Evolutionary conservation across 2,329 filamentous ascomycete genomes (phyloP), one percentile per base, ranked within the genome.

Genomic region (Calonectria leucothoes): DNA sequence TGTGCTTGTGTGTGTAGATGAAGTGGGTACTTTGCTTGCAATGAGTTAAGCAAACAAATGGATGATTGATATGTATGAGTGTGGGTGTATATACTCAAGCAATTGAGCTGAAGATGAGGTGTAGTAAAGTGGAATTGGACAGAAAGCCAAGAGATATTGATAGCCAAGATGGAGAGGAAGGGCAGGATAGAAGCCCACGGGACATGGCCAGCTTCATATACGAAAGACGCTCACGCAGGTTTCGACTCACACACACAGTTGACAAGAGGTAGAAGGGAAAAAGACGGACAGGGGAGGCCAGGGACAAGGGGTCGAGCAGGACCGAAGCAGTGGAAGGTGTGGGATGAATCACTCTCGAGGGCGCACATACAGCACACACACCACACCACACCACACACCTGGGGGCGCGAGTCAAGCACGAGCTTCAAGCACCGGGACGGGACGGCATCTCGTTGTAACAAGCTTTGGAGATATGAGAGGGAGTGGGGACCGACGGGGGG

Each of bases 361-460:
- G 42, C 61, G 42, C 45, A 35, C 61, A 65, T 12, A 35, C 61
- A 51, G 5, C 55, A 59, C 33, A 12, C n/a, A n/a, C n/a, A n/a
- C n/a, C 6, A 37, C 63, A n/a, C 31, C 66, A 69, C 66, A 48
- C 35, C 33, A 42, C 57, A 63, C 57, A 31, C 57, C 57, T 29
- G 49, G 23, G 33, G 63, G 57, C 70, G 63, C 71, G 61, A 75
- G 71, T 71, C 48, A 69, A 70, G 65, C 35, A 42, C 37, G 33
- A 57, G n/a, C 39, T 42, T 52, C 74, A 66, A 70, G 74, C 73
- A 77, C 76, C 71, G 76, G 75, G 74, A 78, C 66, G 74, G 75
- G 69, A 78, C 74, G 75, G 77, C 69, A 78, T 59, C 52, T 59
- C 20, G 51, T 57, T 59, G 52, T 15, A 63, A 63, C 57, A 63